Conservation (phyloP, 2,329 filamentous ascomycete species). For the Fusarium incarnatum region DNA sequence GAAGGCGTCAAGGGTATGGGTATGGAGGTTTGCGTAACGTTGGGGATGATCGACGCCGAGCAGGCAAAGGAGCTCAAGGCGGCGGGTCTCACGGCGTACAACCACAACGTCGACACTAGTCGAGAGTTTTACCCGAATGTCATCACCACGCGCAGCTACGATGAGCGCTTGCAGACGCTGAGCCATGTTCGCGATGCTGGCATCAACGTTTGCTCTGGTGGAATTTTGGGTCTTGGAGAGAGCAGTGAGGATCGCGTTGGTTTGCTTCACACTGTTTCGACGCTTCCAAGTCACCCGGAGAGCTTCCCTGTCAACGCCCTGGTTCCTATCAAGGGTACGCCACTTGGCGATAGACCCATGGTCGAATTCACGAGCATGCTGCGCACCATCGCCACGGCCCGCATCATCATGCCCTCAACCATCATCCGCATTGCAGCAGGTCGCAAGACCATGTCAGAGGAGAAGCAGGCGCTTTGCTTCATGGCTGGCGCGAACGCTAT, state of each 20-base stretch:
- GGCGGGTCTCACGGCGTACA: slow-evolving; percentile 89
- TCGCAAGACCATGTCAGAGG: slow-evolving; percentile 84
- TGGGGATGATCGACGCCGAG: slow-evolving; percentile 87
- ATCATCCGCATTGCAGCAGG: slow-evolving; percentile 91
- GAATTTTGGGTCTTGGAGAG: slow-evolving; percentile 88
- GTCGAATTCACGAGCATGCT: slow-evolving; percentile 83
- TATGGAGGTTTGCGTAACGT: slow-evolving; percentile 93
- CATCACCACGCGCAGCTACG: slow-evolving; percentile 87
- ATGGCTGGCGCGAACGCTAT: slow-evolving; percentile 94
- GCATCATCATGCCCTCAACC: slow-evolving; percentile 84
- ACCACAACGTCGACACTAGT: slow-evolving; percentile 93
- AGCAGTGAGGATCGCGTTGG: slow-evolving; percentile 82
- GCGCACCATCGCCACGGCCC: slow-evolving; percentile 84
- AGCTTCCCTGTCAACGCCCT: slow-evolving; percentile 92
- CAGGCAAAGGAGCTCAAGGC: slow-evolving; percentile 86
- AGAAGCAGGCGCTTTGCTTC: slow-evolving; percentile 90
- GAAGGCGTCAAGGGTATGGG: slow-evolving; percentile 81
- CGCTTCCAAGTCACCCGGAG: slow-evolving; percentile 84
- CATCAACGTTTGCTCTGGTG: slow-evolving; percentile 90
- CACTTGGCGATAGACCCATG: slow-evolving; percentile 78
- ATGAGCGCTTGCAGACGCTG: slow-evolving; percentile 85
- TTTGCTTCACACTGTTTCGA: slow-evolving; percentile 84
- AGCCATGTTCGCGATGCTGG: slow-evolving; percentile 85
- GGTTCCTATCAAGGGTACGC: slow-evolving; percentile 91
- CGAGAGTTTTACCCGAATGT: slow-evolving; percentile 89